Conservation (phyloP, 306 rosid species). For the Vigna mungo region DNA sequence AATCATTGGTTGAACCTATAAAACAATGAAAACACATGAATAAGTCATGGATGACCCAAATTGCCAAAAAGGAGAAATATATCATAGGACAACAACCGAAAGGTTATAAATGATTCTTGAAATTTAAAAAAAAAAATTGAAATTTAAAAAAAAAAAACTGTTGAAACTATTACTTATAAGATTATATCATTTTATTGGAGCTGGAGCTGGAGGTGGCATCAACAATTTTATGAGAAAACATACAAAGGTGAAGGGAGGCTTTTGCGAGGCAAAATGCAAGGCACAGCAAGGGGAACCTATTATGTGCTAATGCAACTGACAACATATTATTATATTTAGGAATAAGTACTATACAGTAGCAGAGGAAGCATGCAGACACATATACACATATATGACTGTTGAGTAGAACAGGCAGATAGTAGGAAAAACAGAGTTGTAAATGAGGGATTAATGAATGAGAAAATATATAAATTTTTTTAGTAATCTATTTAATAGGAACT, state of each 20-base stretch:
- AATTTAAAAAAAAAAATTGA: too few species aligned
- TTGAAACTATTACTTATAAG: not conserved
- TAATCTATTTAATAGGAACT: too few species aligned
- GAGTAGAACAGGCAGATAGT: not conserved
- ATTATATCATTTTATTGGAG: not conserved
- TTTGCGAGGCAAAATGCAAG: not conserved
- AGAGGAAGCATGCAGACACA: not conserved
- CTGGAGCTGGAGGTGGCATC: not conserved
- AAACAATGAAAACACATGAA: conserved; percentile 22
- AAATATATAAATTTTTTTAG: too few species aligned
- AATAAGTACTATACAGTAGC: not conserved
- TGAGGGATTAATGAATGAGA: not conserved
- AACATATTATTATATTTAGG: not conserved
- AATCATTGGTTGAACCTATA: conserved; percentile 70
- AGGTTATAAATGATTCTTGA: not conserved
- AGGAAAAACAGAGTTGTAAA: not conserved
- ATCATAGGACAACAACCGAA: not conserved
- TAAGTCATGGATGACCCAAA: not conserved
- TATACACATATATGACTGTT: not conserved
- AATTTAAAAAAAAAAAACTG: not conserved
- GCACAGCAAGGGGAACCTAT: too few species aligned
- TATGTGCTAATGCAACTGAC: too few species aligned
- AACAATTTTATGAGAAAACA: not conserved
- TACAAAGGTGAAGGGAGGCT: not conserved
- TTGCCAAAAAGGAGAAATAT: not conserved